phyloP scores from a whole-genome alignment of 257 asterid species.

The Echium plantagineum region DNA sequence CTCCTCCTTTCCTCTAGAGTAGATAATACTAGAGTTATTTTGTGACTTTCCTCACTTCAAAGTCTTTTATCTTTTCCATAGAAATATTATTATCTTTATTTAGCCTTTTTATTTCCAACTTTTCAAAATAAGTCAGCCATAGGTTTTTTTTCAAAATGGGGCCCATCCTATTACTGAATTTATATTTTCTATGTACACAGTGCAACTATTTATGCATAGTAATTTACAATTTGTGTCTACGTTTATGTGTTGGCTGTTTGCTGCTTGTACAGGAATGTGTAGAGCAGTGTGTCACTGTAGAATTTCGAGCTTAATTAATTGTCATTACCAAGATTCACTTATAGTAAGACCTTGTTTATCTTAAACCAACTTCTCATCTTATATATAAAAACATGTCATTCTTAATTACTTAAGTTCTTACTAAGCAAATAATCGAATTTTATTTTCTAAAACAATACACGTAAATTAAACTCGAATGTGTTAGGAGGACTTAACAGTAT shows the following conservation, averaged over 20 bases:
- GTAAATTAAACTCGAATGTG: no score
- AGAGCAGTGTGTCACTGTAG: constrained; percentile 66
- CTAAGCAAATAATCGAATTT: no score
- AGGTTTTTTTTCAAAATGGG: constrained; percentile 48
- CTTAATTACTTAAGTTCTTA: no score
- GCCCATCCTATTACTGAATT: constrained; percentile 19
- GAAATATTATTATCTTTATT: constrained; percentile 20
- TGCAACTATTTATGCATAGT: not conserved
- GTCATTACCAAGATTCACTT: constrained; percentile 31
- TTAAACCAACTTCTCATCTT: no score
- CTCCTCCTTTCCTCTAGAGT: constrained; percentile 9
- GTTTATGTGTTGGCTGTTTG: constrained; percentile 63
- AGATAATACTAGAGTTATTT: constrained; percentile 15
- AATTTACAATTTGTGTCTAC: constrained; percentile 10
- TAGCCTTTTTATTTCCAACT: constrained; percentile 15
- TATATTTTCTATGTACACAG: not conserved
- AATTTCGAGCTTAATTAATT: constrained; percentile 47
- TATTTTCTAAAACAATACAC: no score
- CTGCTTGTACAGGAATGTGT: constrained; percentile 73
- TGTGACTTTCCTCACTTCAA: constrained; percentile 10
- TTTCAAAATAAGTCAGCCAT: constrained; percentile 76
- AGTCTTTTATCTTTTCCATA: constrained; percentile 30
- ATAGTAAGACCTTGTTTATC: not conserved
- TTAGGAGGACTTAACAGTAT: no score
- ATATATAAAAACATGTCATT: no score